phyloP scores from a whole-genome alignment of 257 asterid species.

The Lycium ferocissimum region DNA sequence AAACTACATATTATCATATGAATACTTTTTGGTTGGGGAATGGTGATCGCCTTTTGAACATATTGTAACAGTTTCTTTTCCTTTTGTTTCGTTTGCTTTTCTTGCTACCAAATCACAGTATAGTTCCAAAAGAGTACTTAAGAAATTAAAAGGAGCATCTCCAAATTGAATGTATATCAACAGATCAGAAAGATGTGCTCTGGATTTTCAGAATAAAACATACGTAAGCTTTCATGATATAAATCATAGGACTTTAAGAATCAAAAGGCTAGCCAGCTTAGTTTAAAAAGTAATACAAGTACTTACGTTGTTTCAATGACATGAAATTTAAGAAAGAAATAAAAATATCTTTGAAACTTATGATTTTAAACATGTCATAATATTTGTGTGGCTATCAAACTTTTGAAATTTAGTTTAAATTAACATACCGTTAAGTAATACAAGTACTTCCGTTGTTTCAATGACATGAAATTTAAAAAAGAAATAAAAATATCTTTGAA shows the following conservation, averaged over 20 bases:
- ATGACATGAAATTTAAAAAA: too few relatives aligned
- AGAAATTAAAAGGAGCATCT: neutral
- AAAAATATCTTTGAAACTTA: too few relatives aligned
- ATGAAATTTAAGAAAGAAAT: too few relatives aligned
- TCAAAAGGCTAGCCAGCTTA: neutral
- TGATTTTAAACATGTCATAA: too few relatives aligned
- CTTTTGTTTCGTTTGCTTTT: neutral
- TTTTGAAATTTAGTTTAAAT: too few relatives aligned
- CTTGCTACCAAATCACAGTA: conserved; percentile 9
- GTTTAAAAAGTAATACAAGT: neutral
- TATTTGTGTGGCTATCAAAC: too few relatives aligned
- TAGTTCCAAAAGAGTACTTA: conserved; percentile 13
- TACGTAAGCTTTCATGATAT: neutral
- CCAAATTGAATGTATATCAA: neutral
- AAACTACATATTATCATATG: neutral
- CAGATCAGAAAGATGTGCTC: neutral
- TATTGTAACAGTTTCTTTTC: neutral
- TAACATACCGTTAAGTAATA: too few relatives aligned
- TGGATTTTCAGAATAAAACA: neutral
- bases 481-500: too few relatives aligned
- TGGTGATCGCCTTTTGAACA: neutral
- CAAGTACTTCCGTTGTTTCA: too few relatives aligned
- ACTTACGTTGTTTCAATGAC: too few relatives aligned
- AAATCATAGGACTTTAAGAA: neutral
- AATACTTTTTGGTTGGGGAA: neutral